These are phyloP conservation scores for Rickenella mellea DNA, from an alignment of 768 basidiomycete species.

Conservation along the genomic window DNA sequence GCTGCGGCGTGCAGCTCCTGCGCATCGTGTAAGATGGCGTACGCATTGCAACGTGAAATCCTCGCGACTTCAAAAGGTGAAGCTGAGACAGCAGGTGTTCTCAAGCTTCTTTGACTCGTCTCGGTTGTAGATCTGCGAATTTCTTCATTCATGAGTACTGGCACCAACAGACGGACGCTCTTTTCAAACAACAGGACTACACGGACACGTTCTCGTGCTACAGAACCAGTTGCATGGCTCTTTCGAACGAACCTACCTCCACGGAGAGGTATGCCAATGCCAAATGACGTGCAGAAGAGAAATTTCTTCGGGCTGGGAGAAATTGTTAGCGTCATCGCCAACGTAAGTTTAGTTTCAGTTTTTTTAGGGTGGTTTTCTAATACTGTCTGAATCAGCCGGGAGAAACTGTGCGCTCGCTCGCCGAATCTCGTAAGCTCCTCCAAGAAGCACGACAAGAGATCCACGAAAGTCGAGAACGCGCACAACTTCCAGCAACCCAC, in stretches of 20 bases:
- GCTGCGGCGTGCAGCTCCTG: too few species aligned
- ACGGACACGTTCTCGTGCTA: too few species aligned
- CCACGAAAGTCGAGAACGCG: constrained; percentile 51
- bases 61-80: too few species aligned
- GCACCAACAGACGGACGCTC: too few species aligned
- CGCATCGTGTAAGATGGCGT: too few species aligned
- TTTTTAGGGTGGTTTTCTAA: not conserved
- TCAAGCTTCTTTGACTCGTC: too few species aligned
- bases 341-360: constrained; percentile 35
- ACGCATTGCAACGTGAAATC: too few species aligned
- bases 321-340: constrained; percentile 63
- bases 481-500: constrained; percentile 59
- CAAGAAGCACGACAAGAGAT: constrained; percentile 76
- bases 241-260: constrained; percentile 64
- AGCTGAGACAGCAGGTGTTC: too few species aligned
- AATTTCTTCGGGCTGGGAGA: constrained; percentile 77
- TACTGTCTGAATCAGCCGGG: constrained; percentile 43
- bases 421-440: constrained; percentile 65
- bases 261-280: constrained; percentile 50
- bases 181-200: too few species aligned
- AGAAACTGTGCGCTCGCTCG: constrained; percentile 69
- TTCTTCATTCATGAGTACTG: too few species aligned
- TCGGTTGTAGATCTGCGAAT: too few species aligned
- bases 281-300: constrained; percentile 52
- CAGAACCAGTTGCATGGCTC: constrained; percentile 51